These are phyloP conservation scores for Eucalyptus polybractea DNA, from an alignment of 345 rosid genomes.

Conservation along the genomic window DNA sequence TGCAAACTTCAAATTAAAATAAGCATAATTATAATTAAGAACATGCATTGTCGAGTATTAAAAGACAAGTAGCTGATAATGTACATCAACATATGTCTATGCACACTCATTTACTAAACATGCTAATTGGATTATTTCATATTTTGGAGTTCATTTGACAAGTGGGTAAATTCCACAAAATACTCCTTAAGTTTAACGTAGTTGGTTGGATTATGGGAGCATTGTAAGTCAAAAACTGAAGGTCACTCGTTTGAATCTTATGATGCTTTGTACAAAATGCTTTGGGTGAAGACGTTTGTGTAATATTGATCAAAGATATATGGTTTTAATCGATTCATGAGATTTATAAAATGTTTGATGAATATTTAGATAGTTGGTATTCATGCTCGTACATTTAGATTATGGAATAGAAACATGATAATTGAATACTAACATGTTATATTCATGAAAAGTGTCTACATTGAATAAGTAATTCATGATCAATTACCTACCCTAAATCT, in stretches of 20 bases:
- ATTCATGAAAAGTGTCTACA: background rate
- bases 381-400: accelerated
- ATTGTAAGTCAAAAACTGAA: background rate
- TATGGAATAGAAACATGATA: background rate
- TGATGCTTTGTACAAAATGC: background rate
- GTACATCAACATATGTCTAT: background rate
- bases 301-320: accelerated
- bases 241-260: background rate
- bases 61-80: background rate
- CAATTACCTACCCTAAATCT: background rate
- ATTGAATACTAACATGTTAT: background rate
- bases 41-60: background rate
- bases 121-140: background rate
- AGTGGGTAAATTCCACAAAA: background rate
- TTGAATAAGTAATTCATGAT: background rate
- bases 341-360: background rate
- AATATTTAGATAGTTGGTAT: background rate
- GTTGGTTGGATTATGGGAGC: background rate
- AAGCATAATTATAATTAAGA: background rate
- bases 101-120: background rate
- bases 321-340: background rate
- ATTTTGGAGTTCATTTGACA: background rate
- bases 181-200: background rate
- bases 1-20: background rate
- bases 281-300: accelerated